Evolutionary conservation across 306 rosid species (phyloP), one percentile per base, ranked within the genome.

Genomic region (Cicer pinnatifidum): DNA sequence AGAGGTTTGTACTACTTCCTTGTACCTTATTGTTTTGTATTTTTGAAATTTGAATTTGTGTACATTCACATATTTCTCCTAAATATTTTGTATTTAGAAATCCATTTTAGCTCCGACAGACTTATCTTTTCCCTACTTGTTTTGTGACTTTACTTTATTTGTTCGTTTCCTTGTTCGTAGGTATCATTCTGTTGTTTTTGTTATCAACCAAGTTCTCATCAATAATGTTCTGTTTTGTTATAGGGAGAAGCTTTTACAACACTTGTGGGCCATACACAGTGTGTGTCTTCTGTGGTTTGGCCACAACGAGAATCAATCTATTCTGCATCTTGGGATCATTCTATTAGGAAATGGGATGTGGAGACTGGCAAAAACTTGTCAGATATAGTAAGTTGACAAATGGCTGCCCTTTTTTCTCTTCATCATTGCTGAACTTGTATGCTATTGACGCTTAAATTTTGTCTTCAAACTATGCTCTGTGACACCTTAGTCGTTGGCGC

Each of bases 291-390:
- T 23, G 95, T 94, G 54, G 85, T 81, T 65, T 94, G 97, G 99
- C 87, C 92, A 9, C 82, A 87, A 63, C 88, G 52, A 38, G 92
- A 84, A 38, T 76, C 83, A 75, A 88, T 94, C 61, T 94, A 86
- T 82, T 94, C 99, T 78, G 90, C 96, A 33, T 94, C 99, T 0
- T 88, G 96, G 97, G 97, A 94, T 85, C 97, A 91, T 84, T 87
- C 97, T 74, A 69, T 88, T 63, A 86, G 95, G 81, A 82, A 75
- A 66, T 91, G 99, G 99, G 94, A 94, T 69, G 96, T 80, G 1
- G 96, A 91, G 84, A 88, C 88, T 0, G 92, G 97, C 70, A 89
- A 87, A 82, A 86, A 84, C 67, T 41, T 78, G 75, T 57, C 78
- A 33, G 80, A 83, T 83, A 86, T 89, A 37, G 95, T 87, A 89